phyloP scores from a whole-genome alignment of 805 yeast genomes.

The Candida boleticola region DNA sequence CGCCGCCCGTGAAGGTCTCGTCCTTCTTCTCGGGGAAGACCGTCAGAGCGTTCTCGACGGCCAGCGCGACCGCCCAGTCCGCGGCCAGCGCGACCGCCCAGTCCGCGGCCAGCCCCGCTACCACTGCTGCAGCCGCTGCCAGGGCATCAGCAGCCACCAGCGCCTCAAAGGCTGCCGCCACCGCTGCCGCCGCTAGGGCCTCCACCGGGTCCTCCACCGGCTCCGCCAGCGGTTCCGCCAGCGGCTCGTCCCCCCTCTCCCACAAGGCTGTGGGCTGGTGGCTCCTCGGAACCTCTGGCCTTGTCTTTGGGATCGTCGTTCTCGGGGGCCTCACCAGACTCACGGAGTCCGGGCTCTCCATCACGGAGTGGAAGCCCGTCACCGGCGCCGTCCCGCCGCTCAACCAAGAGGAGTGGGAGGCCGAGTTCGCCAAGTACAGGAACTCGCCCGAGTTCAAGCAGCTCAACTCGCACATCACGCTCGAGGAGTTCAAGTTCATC shows the following conservation, averaged over 20 bases:
- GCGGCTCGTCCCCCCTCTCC: slow-evolving; percentile 10
- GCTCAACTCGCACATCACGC: slow-evolving; percentile 80
- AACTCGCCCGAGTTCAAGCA: slow-evolving; percentile 88
- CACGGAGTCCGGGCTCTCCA: slow-evolving; percentile 93
- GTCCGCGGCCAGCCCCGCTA: not conserved
- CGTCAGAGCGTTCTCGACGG: not conserved
- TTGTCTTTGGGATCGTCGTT: slow-evolving; percentile 94
- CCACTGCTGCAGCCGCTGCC: slow-evolving; percentile 1
- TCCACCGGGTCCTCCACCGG: not conserved
- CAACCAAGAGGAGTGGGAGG: slow-evolving; percentile 77
- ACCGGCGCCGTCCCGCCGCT: slow-evolving; percentile 93
- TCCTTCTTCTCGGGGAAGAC: not conserved
- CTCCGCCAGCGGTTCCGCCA: not conserved
- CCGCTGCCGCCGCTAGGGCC: not conserved
- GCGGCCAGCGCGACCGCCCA: not conserved
- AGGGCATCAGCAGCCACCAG: not conserved
- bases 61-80: not conserved
- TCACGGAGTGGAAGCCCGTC: slow-evolving; percentile 98
- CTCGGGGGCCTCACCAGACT: slow-evolving; percentile 93
- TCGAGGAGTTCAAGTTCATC: slow-evolving; percentile 93
- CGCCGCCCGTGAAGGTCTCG: slow-evolving; percentile 6
- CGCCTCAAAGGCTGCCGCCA: not conserved
- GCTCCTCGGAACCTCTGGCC: slow-evolving; percentile 80
- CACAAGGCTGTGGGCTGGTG: slow-evolving; percentile 69
- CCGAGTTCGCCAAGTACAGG: slow-evolving; percentile 76